Evolutionary conservation across 768 basidiomycete species (phyloP), one percentile per base, ranked within the genome.

Genomic region (Lepiota brunneoincarnata): DNA sequence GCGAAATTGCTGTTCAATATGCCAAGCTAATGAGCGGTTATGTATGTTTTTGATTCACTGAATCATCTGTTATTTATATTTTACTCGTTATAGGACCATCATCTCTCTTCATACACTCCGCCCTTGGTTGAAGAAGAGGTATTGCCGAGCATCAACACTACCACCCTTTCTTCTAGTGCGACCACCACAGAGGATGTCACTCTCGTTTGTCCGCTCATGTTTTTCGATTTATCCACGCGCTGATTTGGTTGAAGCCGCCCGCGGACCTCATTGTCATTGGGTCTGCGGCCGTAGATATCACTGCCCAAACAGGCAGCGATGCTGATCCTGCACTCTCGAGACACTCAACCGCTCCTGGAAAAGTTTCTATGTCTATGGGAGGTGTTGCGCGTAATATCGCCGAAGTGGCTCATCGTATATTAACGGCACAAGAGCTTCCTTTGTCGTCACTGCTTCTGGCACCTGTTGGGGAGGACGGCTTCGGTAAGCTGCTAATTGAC

Each of bases 321-420:
- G 63, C 65, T 1, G 62, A 70, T 28, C 60, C 76, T 31, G 66
- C 72, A n/a, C 67, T 76, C 17, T 66, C 64, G 6, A 58, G 48
- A 11, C 76, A 84, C 52, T 89, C 93, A 0, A 98, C 95, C 0
- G 79, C 79, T 10, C 93, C 93, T 0, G 97, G 97, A 9, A 73
- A 66, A 11, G 82, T 98, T 21, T 72, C 75, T 14, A 56, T 95
- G 36, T 79, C 87, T 0, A 72, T 91, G 4, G 96, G 96, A 1
- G 96, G 96, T 24, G 96, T 99, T 12, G 94, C 82, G 0, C 85
- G 95, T n/a, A 99, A 99, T 66, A 83, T 99, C 39, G 90, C 95
- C 2, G 94, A 98, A 67, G 91, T 93, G 1, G 80, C 93, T 5
- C 85, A 91, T 65, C 82, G 90, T 24, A 67, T 87, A 4, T 64